Base-by-base conservation (phyloP, 768 basidiomycete genomes). In the Podaxis sp. region DNA sequence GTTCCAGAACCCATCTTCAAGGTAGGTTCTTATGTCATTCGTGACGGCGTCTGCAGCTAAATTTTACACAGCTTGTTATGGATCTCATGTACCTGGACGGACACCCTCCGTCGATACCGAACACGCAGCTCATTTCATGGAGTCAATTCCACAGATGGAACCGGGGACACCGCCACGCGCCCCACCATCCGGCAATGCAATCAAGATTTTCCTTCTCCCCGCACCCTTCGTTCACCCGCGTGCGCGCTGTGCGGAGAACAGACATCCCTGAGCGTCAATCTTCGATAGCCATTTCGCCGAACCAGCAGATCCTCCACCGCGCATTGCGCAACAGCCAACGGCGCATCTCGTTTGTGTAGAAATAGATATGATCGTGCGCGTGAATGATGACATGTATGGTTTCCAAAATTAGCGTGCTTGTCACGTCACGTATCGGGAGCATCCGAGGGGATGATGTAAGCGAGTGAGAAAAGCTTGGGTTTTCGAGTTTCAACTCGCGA, bases 41-140 rank as follows among this genome's bases (percentile, higher is more conserved):
- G 19, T 42, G 22, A 61, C 36, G 19, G 49, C 48, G 42, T 2
- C 46, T 28, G 39, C 44, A 63, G n/a, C 39, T 26, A 57, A 17
- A 62, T 52, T 26, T 33, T 33, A 9, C 30, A 33, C 30, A 33
- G 8, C 42, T 75, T 51, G 69, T 95, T 57, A 86, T 94, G 84
- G 87, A 95, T 70, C 80, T 98, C 77, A 92, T 88, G 68, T 89
- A 90, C 64, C 75, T 94, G 79, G 93, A 95, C 79, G 92, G 52
- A n/a, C 39, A 17, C 19, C 53, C 53, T 38, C 53, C 53, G 28
- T 39, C 8, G 7, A 39, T 40, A 39, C 19, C 38, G 26, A 56
- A 24, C 19, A 22, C 9, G 15, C 38, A n/a, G 22, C 19, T 40
- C 22, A 13, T 40, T 4, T 26, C 52, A 33, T 33, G 30, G 30